phyloP scores from a whole-genome alignment of 192 early-diverging fungal genomes.

The Spinellus fusiger region DNA sequence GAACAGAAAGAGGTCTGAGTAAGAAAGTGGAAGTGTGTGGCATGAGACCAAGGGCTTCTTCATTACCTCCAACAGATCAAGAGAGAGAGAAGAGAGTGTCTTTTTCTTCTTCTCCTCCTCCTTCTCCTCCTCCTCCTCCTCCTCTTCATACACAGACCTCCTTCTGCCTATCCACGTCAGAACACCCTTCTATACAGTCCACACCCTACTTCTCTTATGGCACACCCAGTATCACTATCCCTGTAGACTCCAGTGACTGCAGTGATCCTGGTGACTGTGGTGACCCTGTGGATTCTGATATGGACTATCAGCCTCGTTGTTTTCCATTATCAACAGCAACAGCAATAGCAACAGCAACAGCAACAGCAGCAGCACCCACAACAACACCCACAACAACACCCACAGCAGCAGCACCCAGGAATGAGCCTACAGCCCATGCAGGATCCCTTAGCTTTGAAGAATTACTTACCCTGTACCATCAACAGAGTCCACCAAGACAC shows the following conservation, averaged over 20 bases:
- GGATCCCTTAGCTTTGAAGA: constrained; percentile 20
- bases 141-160: background rate
- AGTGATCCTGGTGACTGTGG: too few species aligned
- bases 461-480: constrained; percentile 16
- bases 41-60: background rate
- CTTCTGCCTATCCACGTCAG: background rate
- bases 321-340: background rate
- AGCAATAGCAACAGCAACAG: background rate
- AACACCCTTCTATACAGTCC: background rate
- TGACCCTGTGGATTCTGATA: constrained; percentile 8
- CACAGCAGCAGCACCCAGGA: background rate
- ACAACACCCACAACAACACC: background rate
- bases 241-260: too few species aligned
- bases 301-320: background rate
- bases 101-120: too few species aligned
- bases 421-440: background rate
- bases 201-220: constrained; percentile 6
- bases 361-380: background rate
- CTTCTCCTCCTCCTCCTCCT: constrained; percentile 27
- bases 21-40: background rate
- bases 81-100: too few species aligned
- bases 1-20: constrained; percentile 21
- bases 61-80: constrained; percentile 26
- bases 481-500: background rate
- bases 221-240: constrained; percentile 12